Evolutionary conservation across 169 alveolate genomes (phyloP), one percentile per base, ranked within the genome.

Genomic region (Cryptosporidium baileyi): DNA sequence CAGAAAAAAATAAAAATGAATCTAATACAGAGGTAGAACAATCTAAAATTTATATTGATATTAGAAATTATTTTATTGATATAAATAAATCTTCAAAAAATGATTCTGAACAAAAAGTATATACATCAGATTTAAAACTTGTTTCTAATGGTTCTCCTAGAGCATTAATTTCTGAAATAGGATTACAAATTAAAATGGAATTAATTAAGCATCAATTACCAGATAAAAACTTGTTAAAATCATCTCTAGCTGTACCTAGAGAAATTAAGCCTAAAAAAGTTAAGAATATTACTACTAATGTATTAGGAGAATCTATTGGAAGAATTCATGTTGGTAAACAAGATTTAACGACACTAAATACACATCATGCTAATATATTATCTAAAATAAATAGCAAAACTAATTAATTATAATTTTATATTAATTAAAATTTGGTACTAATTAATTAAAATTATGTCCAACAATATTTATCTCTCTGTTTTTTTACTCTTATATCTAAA

Each of bases 391-490:
- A 49, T 49, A 22, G 61, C 38, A 44, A 36, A 15, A 47, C 41
- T 17, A 60, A 63, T 44, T 40, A 34, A 51, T 13, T 22, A 62
- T 17, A 24, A 4, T 22, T 19, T 11, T 5, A 22, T 57, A 17
- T 6, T 19, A 11, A 15, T 43, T 43, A 43, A 43, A 15, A 43
- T 43, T 0, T 15, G 9, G 15, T 0, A 9, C 9, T 43, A 43
- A 43, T 43, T 43, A 11, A 43, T 9, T 11, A 9, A 43, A 43
- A 43, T 11, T 88, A 88, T 80, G 80, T 88, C 94, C 94, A 91
- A 60, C 94, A 91, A 63, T 81, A 91, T 63, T 91, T 91, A 54
- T 91, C 94, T 2, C 94, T 61, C 30, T 89, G 90, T 41, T 89
- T 91, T 32, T 90, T 89, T 15, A 90, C 90, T 36, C 94, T 44